These are phyloP conservation scores for Spathaspora sp. DNA, from an alignment of 805 yeast genomes.

Conservation along the genomic window DNA sequence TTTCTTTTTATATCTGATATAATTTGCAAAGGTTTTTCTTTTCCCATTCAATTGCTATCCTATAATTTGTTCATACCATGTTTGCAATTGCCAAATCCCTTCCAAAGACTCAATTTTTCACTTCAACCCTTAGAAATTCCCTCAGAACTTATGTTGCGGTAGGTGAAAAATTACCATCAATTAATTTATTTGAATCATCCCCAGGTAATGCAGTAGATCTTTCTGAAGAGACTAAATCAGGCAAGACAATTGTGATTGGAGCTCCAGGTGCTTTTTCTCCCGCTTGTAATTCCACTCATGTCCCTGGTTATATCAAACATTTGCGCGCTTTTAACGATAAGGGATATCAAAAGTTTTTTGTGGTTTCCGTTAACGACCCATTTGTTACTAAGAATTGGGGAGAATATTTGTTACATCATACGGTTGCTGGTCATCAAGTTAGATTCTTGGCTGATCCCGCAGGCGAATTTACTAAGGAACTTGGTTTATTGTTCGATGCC, in stretches of 20 bases:
- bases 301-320: conserved; percentile 66
- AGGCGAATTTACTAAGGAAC: conserved; percentile 63
- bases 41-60: neutral
- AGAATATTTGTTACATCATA: conserved; percentile 25
- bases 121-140: conserved; percentile 1
- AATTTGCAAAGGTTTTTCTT: neutral
- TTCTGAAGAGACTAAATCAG: conserved; percentile 39
- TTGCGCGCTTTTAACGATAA: conserved; percentile 52
- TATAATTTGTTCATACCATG: conserved; percentile 1
- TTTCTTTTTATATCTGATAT: too few species aligned
- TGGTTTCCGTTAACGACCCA: conserved; percentile 82
- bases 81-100: conserved; percentile 4
- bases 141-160: conserved; percentile 18
- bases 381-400: conserved; percentile 85
- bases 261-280: conserved; percentile 73
- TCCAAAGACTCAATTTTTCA: conserved; percentile 1
- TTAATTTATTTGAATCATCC: conserved; percentile 53
- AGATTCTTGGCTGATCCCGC: conserved; percentile 76
- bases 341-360: conserved; percentile 61
- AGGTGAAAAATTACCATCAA: conserved; percentile 63
- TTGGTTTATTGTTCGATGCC: conserved; percentile 75
- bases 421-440: conserved; percentile 28
- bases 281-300: conserved; percentile 67
- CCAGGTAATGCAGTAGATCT: conserved; percentile 63
- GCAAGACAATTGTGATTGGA: conserved; percentile 36